Conservation (phyloP, 2,329 filamentous ascomycete species). For the Chrysoporthe austroafricana region DNA sequence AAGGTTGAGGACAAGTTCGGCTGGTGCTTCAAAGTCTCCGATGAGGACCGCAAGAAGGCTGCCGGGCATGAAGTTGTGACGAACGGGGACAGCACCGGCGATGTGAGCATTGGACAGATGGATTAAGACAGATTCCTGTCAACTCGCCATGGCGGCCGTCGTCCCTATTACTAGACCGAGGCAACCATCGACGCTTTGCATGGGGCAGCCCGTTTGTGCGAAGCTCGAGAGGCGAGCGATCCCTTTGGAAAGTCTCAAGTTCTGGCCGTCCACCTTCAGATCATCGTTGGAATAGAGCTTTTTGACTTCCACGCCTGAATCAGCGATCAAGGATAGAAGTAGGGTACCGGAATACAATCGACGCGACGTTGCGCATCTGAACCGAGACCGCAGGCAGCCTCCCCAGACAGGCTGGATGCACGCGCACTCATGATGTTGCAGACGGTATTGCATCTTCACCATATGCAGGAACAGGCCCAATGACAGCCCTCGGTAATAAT, state of each 20-base stretch:
- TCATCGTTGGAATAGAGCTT: too few species aligned
- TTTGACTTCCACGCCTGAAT: neutral
- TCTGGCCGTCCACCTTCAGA: neutral
- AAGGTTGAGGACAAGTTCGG: conserved; percentile 76
- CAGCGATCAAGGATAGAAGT: neutral
- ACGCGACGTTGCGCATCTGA: neutral
- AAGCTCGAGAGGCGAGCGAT: neutral
- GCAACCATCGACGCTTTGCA: neutral
- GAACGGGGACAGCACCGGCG: conserved; percentile 34
- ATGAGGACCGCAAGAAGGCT: conserved; percentile 49
- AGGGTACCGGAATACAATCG: neutral
- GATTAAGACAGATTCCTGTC: conserved; percentile 34
- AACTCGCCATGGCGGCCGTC: neutral
- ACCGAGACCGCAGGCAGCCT: neutral
- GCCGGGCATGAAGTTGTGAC: conserved; percentile 34
- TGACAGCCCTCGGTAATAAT: neutral
- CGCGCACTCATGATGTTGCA: neutral
- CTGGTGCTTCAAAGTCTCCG: conserved; percentile 63
- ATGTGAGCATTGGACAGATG: conserved; percentile 40
- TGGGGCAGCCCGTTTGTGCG: neutral
- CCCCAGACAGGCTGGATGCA: neutral
- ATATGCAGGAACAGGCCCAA: neutral
- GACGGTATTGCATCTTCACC: neutral
- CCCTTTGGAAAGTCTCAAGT: neutral
- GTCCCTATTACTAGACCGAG: neutral